Evolutionary conservation across 2,329 filamentous ascomycete genomes (phyloP), one percentile per base, ranked within the genome.

Genomic region (Botrytis cinerea): DNA sequence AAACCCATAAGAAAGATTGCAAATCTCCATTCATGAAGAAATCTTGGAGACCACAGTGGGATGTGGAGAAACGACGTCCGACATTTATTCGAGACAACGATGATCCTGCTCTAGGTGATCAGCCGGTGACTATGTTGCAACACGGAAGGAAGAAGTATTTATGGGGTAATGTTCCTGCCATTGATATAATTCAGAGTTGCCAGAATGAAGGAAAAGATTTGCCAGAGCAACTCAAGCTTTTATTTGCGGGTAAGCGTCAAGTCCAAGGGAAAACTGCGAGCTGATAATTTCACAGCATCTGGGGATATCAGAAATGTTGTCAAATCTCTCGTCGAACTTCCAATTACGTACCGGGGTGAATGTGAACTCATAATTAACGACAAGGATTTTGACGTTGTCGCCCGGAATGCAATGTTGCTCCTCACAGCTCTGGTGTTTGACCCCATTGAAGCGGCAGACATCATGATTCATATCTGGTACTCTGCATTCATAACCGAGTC

Each of bases 251-350:
- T 70, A 60, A 51, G 46, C 4, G 3, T 43, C 14, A 16, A 16
- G 25, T 2, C 22, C n/a, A 22, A 16, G 25, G 4, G 10, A 9
- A 16, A 4, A 73, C 16, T 8, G 4, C 25, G 9, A 12, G 22
- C 64, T 73, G 35, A 73, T 28, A 18, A 28, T 18, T 12, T 14
- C n/a, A 22, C 20, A 73, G 64, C 71, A 7, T 86, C 84, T 16
- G 84, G 83, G 10, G 84, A 86, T 73, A 71, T 83, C 9, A 79
- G 84, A 59, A 85, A 86, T 72, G 76, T 84, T 6, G 73, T 86
- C 71, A 83, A 82, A 75, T 74, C 10, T 72, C 75, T 64, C 2
- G 28, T 51, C 8, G 40, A 45, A 59, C 35, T 73, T 20, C 64
- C 71, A 20, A 25, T 14, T 12, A 8, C 46, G 2, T 57, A 70